These are phyloP conservation scores for Trichoderma sp. DNA, from an alignment of 2,329 filamentous ascomycete species.

Conservation along the genomic window DNA sequence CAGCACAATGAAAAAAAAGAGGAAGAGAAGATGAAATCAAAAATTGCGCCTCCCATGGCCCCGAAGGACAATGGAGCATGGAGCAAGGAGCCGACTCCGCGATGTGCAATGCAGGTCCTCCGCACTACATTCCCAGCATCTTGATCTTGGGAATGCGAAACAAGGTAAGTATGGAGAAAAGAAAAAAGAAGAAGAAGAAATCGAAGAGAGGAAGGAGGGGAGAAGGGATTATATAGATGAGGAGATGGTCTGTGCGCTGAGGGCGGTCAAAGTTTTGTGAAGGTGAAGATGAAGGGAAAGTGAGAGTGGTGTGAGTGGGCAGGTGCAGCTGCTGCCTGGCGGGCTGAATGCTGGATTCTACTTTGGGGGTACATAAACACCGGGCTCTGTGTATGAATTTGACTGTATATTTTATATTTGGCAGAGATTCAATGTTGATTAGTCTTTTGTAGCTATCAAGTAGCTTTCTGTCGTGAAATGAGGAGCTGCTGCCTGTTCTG, in stretches of 20 bases:
- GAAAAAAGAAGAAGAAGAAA: constrained; percentile 37
- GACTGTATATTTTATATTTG: background rate
- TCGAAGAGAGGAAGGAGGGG: background rate
- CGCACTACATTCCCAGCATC: constrained; percentile 43
- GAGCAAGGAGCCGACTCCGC: constrained; percentile 47
- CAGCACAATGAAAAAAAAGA: constrained; percentile 53
- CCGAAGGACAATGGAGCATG: constrained; percentile 55
- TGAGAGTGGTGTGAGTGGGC: background rate
- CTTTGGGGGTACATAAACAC: background rate
- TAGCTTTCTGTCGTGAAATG: background rate
- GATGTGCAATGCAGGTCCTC: constrained; percentile 57
- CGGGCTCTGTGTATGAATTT: background rate
- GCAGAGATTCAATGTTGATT: background rate
- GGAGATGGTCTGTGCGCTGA: constrained; percentile 23
- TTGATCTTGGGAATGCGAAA: constrained; percentile 46
- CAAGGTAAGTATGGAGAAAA: constrained; percentile 57
- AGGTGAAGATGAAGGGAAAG: background rate
- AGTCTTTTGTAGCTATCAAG: background rate
- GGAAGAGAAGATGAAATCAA: constrained; percentile 42
- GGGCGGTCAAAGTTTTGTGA: constrained; percentile 23
- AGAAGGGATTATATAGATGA: constrained; percentile 17
- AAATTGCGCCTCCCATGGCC: constrained; percentile 54
- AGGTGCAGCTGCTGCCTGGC: constrained; percentile 8
- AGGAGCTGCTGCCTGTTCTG: background rate
- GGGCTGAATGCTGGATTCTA: background rate